phyloP scores from a whole-genome alignment of 768 basidiomycete genomes.

The Boletus rubescentipes region DNA sequence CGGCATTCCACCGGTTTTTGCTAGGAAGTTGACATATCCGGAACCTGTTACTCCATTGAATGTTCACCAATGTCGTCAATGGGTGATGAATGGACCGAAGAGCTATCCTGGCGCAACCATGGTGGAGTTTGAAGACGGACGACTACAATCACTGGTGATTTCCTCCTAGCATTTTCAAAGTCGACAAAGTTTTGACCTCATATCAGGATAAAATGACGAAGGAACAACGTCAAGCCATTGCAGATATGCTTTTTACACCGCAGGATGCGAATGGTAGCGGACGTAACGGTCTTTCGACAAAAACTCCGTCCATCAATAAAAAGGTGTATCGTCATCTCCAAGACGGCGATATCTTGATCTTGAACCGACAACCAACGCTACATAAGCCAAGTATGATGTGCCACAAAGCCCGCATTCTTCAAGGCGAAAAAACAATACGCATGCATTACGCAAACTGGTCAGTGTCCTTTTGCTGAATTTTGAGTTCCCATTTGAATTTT shows the following conservation, averaged over 20 bases:
- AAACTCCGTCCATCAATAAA: slow-evolving; percentile 84
- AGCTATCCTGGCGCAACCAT: slow-evolving; percentile 91
- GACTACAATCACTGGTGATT: slow-evolving; percentile 73
- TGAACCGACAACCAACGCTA: slow-evolving; percentile 97
- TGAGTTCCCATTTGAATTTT: slow-evolving; percentile 14
- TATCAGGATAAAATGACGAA: slow-evolving; percentile 76
- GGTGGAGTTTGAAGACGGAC: slow-evolving; percentile 95
- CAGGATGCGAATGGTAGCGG: slow-evolving; percentile 58
- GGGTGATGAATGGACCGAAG: slow-evolving; percentile 88
- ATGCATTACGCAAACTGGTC: slow-evolving; percentile 99
- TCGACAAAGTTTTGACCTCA: slow-evolving; percentile 2
- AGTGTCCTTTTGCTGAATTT: slow-evolving; percentile 25
- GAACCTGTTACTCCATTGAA: slow-evolving; percentile 95
- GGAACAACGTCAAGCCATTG: slow-evolving; percentile 92
- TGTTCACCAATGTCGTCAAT: slow-evolving; percentile 81
- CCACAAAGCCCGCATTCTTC: slow-evolving; percentile 86
- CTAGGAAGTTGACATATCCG: slow-evolving; percentile 93
- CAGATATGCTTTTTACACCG: slow-evolving; percentile 92
- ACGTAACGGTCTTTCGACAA: slow-evolving; percentile 64
- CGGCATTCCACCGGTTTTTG: slow-evolving; percentile 96
- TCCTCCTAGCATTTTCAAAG: background rate
- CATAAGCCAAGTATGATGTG: slow-evolving; percentile 99
- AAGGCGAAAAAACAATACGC: slow-evolving; percentile 97
- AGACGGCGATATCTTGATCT: slow-evolving; percentile 92
- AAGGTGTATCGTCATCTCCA: slow-evolving; percentile 95